Base-by-base conservation (phyloP, 202 grass and related monocot genomes). In the Alloteropsis angusta region DNA sequence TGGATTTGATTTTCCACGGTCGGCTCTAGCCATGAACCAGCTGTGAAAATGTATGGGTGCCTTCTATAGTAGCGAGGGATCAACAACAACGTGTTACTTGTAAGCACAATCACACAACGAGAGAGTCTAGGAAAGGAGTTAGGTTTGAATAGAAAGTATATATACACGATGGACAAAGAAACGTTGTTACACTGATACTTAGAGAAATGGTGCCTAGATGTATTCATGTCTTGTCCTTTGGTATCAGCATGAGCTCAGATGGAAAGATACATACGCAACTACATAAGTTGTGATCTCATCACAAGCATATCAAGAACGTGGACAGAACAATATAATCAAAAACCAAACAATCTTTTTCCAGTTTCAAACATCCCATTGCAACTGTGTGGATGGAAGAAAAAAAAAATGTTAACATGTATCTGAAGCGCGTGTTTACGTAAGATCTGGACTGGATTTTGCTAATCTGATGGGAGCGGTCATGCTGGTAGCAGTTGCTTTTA, bases 401-500 rank as follows among this genome's bases (percentile, higher is more conserved):
- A 55, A 55, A 23, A 22, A 55, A 55, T 9, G 9, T 55, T 23
- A 55, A 23, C 53, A 55, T 19, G 55, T 28, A 30, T 30, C 56
- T 1, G 1, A 59, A 59, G 5, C 25, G 56, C 22, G 28, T 30
- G 28, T 30, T 5, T 11, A 13, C 5, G 25, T 59, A 70, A 47
- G 18, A 10, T 47, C 55, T 15, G 7, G 23, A 43, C 41, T 53
- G 44, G 3, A 19, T 8, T 21, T 7, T 65, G 56, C 56, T 19
- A 2, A 17, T 45, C 8, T 5, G 4, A 28, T 43, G 17, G 46
- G 69, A 21, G 80, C 35, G 3, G 5, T 44, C 70, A 74, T 45
- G 70, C 30, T 21, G 47, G 17, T 82, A 44, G 11, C 46, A 5
- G 45, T 82, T 65, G 69, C 47, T 74, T 65, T 65, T 70, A 17